Conservation (phyloP, 192 early-diverging fungal genomes). For the Entomortierella parvispora region DNA sequence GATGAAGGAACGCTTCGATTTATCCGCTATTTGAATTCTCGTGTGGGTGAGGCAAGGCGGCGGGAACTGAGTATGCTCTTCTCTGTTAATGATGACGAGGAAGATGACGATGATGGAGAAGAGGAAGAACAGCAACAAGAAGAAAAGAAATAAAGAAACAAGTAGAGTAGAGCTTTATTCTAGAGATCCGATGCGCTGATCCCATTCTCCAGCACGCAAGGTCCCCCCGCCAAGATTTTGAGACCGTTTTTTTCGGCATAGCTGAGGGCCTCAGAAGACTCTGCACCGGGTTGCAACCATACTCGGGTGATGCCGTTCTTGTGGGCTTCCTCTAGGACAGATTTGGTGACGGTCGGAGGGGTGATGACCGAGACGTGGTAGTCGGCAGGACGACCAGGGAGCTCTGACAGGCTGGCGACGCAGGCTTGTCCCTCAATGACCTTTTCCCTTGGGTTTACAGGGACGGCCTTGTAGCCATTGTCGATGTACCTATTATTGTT, state of each 20-base stretch:
- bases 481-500: slow-evolving; percentile 41
- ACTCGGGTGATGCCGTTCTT: slow-evolving; percentile 68
- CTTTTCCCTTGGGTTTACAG: slow-evolving; percentile 47
- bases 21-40: slow-evolving; percentile 65
- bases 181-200: slow-evolving; percentile 4
- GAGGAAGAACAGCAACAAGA: slow-evolving; percentile 13
- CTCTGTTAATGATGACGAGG: slow-evolving; percentile 35
- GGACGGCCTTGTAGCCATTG: slow-evolving; percentile 33
- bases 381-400: slow-evolving; percentile 53
- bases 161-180: background rate
- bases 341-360: slow-evolving; percentile 70
- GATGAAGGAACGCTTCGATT: slow-evolving; percentile 65
- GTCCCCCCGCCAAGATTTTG: slow-evolving; percentile 69
- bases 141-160: slow-evolving; percentile 16
- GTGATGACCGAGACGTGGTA: slow-evolving; percentile 76
- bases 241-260: slow-evolving; percentile 56
- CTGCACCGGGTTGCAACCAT: slow-evolving; percentile 81
- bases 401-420: slow-evolving; percentile 46
- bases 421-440: slow-evolving; percentile 48
- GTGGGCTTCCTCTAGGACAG: slow-evolving; percentile 66
- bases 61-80: slow-evolving; percentile 40
- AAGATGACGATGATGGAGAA: slow-evolving; percentile 44
- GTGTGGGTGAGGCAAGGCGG: slow-evolving; percentile 42
- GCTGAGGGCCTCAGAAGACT: slow-evolving; percentile 58
- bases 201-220: slow-evolving; percentile 72